Percentiles rank a stretch among this genome's conserved stretches.
Evolutionary conservation across 2,329 filamentous ascomycete species (phyloP).

Genomic region (Sclerotinia glacialis): DNA sequence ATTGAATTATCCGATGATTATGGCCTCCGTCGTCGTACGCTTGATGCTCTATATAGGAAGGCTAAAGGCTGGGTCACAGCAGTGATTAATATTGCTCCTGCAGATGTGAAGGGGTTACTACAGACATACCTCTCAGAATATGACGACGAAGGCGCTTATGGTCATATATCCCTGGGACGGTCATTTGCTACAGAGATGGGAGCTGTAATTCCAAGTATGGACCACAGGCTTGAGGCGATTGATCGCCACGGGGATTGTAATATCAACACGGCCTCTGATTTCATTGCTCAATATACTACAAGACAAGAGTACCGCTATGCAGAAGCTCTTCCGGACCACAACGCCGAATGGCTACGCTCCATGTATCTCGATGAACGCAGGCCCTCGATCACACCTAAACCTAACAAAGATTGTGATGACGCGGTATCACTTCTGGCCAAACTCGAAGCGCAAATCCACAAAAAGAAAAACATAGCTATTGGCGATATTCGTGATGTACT

Average conservation of each 20-base stretch:
- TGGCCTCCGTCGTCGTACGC: conserved; percentile 71
- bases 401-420: conserved; percentile 55
- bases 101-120: conserved; percentile 91
- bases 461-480: conserved; percentile 67
- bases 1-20: conserved; percentile 95
- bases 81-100: conserved; percentile 78
- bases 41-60: conserved; percentile 72
- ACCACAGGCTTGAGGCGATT: conserved; percentile 81
- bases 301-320: conserved; percentile 93
- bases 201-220: conserved; percentile 76
- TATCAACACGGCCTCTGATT: conserved; percentile 92
- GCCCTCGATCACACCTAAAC: conserved; percentile 43
- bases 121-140: conserved; percentile 97
- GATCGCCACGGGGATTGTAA: conserved; percentile 69
- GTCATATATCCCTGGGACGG: conserved; percentile 85
- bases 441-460: conserved; percentile 68
- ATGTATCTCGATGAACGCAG: conserved; percentile 55
- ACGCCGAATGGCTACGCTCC: conserved; percentile 61
- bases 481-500: conserved; percentile 77
- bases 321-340: conserved; percentile 68
- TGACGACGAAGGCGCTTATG: conserved; percentile 85
- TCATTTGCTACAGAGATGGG: conserved; percentile 95
- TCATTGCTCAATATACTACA: conserved; percentile 94
- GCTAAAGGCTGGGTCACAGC: conserved; percentile 77
- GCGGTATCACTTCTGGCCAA: conserved; percentile 66